phyloP scores from a whole-genome alignment of 2,329 filamentous ascomycete species.

The Phialocephala sp. region DNA sequence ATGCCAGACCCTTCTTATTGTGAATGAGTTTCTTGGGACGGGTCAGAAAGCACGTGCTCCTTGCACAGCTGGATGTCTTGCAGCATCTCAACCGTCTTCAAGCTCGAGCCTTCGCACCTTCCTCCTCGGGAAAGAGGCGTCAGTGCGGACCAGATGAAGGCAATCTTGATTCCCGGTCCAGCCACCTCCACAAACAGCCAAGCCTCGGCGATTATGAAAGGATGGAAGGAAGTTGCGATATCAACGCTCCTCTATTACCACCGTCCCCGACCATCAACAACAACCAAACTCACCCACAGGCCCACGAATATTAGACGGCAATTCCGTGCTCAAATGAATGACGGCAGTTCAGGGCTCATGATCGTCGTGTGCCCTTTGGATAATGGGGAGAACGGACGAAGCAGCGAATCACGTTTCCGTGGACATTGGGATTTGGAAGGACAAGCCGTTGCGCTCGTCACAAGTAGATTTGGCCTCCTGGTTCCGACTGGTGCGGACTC shows the following conservation, averaged over 20 bases:
- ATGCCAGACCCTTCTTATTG: too few relatives aligned
- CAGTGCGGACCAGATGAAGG: background rate
- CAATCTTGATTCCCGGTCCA: background rate
- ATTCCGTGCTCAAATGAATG: background rate
- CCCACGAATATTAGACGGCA: background rate
- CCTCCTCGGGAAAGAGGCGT: too few relatives aligned
- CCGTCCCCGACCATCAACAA: background rate
- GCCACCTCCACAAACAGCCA: slow-evolving; percentile 2
- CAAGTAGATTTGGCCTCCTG: background rate
- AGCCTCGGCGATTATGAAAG: background rate
- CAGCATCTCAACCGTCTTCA: too few relatives aligned
- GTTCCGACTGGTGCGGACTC: background rate
- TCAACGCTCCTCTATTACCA: background rate
- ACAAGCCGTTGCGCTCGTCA: background rate
- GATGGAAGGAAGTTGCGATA: background rate
- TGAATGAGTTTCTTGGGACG: too few relatives aligned
- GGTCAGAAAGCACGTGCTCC: too few relatives aligned
- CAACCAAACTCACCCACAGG: background rate
- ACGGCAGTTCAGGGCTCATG: background rate
- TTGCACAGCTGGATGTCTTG: too few relatives aligned
- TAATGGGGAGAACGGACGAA: slow-evolving; percentile 3
- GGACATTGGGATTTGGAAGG: background rate
- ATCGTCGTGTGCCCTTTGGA: background rate
- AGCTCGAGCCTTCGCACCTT: too few relatives aligned
- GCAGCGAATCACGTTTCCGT: background rate